Evolutionary conservation across 1,284 basidiomycete genomes (phyloP).

Genomic region (Abortiporus biennis): DNA sequence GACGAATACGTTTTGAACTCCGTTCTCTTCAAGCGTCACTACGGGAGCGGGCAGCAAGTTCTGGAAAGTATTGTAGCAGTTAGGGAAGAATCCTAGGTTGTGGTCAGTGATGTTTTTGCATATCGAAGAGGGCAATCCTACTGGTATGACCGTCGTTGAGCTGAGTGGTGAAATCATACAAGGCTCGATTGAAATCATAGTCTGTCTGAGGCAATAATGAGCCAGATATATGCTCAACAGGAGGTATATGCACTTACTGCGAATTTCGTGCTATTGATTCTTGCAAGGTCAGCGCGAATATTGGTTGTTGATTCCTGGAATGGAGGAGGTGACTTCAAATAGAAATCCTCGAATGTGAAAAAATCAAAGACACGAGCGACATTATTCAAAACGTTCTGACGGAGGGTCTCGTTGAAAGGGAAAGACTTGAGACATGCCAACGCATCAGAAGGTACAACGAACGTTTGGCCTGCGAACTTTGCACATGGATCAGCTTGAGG

Average conservation of each 20-base stretch:
- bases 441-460: constrained; percentile 46
- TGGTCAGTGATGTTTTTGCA: constrained; percentile 1
- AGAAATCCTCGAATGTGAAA: constrained; percentile 60
- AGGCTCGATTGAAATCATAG: constrained; percentile 56
- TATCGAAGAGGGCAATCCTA: constrained; percentile 21
- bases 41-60: constrained; percentile 55
- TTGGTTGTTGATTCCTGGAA: constrained; percentile 57
- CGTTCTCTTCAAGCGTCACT: constrained; percentile 46
- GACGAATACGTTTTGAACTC: constrained; percentile 48
- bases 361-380: constrained; percentile 56
- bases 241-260: constrained; percentile 34
- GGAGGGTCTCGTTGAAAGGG: constrained; percentile 57
- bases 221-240: no score
- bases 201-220: constrained; percentile 33
- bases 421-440: constrained; percentile 54
- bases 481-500: constrained; percentile 37
- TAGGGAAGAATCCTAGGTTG: constrained; percentile 46
- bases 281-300: constrained; percentile 41
- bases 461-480: constrained; percentile 41
- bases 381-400: constrained; percentile 50
- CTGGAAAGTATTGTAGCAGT: constrained; percentile 53
- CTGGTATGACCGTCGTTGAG: constrained; percentile 64
- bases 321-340: constrained; percentile 50
- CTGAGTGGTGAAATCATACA: constrained; percentile 50
- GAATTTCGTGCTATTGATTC: constrained; percentile 43